Conservation (phyloP, 2,329 filamentous ascomycete species). For the Pseudogymnoascus sp. region DNA sequence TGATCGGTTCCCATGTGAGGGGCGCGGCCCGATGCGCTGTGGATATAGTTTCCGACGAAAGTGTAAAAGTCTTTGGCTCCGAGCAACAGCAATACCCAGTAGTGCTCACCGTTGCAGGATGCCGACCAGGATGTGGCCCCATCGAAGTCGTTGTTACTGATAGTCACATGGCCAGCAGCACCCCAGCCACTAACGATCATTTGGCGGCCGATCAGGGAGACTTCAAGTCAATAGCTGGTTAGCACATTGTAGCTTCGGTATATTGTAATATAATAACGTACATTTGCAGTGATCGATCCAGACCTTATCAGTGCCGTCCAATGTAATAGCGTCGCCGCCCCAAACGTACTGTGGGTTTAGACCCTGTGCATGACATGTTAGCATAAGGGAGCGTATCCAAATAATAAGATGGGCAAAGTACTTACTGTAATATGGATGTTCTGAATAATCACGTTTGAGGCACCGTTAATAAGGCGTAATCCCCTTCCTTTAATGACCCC, state of each 20-base stretch:
- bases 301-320: conserved; percentile 29
- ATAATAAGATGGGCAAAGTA: not conserved
- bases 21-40: conserved; percentile 38
- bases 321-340: conserved; percentile 32
- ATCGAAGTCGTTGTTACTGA: conserved; percentile 41
- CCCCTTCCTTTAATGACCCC: conserved; percentile 27
- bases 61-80: conserved; percentile 36
- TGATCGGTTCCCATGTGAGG: conserved; percentile 35
- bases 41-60: conserved; percentile 38
- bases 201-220: conserved; percentile 39
- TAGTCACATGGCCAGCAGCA: conserved; percentile 33
- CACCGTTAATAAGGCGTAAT: conserved; percentile 24
- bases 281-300: conserved; percentile 34
- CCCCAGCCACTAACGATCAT: conserved; percentile 33
- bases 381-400: not conserved
- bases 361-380: conserved; percentile 13
- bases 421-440: conserved; percentile 23
- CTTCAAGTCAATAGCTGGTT: not conserved
- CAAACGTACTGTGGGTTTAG: conserved; percentile 33
- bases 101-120: conserved; percentile 39
- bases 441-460: conserved; percentile 24
- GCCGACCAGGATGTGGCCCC: conserved; percentile 36
- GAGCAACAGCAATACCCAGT: conserved; percentile 39
- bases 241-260: conserved; percentile 1
- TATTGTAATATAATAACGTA: conserved; percentile 10